A percentile compares a stretch with the other conserved stretches of the same genome.
phyloP scores from a whole-genome alignment of 345 rosid species.

The Brassica napus region DNA sequence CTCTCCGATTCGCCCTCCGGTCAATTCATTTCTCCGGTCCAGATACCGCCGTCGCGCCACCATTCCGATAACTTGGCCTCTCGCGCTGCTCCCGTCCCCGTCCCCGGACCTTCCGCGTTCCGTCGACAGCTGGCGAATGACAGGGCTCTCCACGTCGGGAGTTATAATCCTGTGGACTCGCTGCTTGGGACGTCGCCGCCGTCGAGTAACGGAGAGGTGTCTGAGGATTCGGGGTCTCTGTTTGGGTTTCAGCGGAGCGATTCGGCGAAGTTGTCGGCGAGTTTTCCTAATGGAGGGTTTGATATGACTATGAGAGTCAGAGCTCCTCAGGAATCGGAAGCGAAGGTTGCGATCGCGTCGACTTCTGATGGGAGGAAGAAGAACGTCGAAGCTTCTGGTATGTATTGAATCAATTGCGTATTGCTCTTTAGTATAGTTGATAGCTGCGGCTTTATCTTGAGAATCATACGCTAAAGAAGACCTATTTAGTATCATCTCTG shows the following conservation, averaged over 20 bases:
- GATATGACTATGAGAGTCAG: slow-evolving; percentile 56
- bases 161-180: slow-evolving; percentile 66
- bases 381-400: slow-evolving; percentile 43
- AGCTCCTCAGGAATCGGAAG: slow-evolving; percentile 19
- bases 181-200: slow-evolving; percentile 60
- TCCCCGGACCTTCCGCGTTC: slow-evolving; percentile 48
- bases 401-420: background rate
- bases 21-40: slow-evolving; percentile 58
- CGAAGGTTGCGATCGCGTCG: background rate
- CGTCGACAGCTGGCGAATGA: slow-evolving; percentile 32
- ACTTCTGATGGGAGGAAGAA: slow-evolving; percentile 29
- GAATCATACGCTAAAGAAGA: no score
- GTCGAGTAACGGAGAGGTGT: slow-evolving; percentile 46
- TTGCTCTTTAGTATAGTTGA: background rate
- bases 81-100: slow-evolving; percentile 59
- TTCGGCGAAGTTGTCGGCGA: slow-evolving; percentile 62
- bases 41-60: slow-evolving; percentile 79
- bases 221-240: slow-evolving; percentile 55
- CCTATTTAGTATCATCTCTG: no score
- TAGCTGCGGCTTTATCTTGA: no score
- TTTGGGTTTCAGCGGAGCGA: slow-evolving; percentile 56
- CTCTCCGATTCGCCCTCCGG: slow-evolving; percentile 54
- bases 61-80: slow-evolving; percentile 54
- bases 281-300: slow-evolving; percentile 74
- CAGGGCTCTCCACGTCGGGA: slow-evolving; percentile 43